phyloP scores from a whole-genome alignment of 1,284 basidiomycete species.

The Macrocybe sp. region DNA sequence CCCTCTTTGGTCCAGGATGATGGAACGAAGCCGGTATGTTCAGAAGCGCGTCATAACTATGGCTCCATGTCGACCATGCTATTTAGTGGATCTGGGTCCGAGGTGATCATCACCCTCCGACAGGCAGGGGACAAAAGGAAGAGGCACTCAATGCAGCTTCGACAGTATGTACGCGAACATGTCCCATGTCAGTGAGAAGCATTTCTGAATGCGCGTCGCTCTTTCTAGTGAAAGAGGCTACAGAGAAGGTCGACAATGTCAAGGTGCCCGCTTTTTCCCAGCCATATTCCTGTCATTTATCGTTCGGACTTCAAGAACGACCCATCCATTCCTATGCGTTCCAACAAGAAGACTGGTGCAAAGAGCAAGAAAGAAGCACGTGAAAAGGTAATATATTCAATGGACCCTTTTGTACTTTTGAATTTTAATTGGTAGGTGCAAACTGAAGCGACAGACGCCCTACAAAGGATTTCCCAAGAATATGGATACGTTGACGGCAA shows the following conservation, averaged over 20 bases:
- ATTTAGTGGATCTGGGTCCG: conserved; percentile 65
- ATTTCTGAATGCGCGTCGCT: neutral
- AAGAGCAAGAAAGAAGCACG: conserved; percentile 71
- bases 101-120: conserved; percentile 3
- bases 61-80: neutral
- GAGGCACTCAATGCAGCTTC: conserved; percentile 44
- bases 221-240: conserved; percentile 51
- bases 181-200: neutral
- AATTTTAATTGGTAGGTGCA: conserved; percentile 40
- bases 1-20: conserved; percentile 75
- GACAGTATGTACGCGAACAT: conserved; percentile 30
- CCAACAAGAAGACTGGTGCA: conserved; percentile 65
- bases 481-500: conserved; percentile 56
- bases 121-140: conserved; percentile 19
- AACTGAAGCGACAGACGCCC: conserved; percentile 46
- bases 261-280: conserved; percentile 34
- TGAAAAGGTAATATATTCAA: conserved; percentile 43
- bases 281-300: neutral
- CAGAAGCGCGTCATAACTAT: neutral
- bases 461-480: conserved; percentile 52
- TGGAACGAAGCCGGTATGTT: conserved; percentile 61
- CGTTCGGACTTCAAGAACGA: conserved; percentile 44
- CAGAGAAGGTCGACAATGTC: conserved; percentile 52
- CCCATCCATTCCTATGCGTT: conserved; percentile 53
- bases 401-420: neutral